Percentiles rank a stretch among this genome's conserved stretches.
Evolutionary conservation across 495 filamentous ascomycete genomes (phyloP).

Genomic region (Hypoxylon subgilvum): DNA sequence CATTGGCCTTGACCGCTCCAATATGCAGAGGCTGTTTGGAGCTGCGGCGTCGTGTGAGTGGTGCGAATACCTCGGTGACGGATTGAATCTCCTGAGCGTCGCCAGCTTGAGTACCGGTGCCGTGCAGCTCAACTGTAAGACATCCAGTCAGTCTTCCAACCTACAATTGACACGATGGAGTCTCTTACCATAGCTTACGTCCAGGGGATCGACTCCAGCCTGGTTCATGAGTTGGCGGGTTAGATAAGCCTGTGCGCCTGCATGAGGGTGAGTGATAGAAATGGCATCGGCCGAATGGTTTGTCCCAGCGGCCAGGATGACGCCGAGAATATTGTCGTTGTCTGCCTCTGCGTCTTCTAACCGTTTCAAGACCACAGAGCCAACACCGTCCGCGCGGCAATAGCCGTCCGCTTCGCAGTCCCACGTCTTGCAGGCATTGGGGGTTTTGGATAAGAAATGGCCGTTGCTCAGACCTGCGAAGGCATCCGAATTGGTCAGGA

Average conservation of each 20-base stretch:
- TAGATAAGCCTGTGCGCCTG: constrained; percentile 23
- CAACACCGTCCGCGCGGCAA: constrained; percentile 65
- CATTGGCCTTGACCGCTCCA: constrained; percentile 55
- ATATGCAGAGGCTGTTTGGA: constrained; percentile 51
- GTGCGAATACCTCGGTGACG: constrained; percentile 66
- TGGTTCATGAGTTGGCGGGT: constrained; percentile 39
- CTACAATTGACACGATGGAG: no score
- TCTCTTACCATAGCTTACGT: constrained; percentile 46
- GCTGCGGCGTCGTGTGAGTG: background rate
- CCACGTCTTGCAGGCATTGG: constrained; percentile 27
- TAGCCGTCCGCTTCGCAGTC: constrained; percentile 60
- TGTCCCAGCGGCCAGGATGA: constrained; percentile 53
- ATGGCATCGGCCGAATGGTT: constrained; percentile 53
- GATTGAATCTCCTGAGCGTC: constrained; percentile 67
- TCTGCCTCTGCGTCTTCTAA: constrained; percentile 49
- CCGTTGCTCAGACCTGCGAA: constrained; percentile 58
- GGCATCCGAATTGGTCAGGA: constrained; percentile 70
- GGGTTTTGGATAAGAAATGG: constrained; percentile 45
- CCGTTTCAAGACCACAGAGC: constrained; percentile 54
- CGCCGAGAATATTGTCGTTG: constrained; percentile 53
- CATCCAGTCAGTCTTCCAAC: no score
- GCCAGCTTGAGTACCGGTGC: constrained; percentile 58
- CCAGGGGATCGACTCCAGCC: constrained; percentile 46
- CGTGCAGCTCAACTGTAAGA: constrained; percentile 49
- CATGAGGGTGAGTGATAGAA: constrained; percentile 53